Evolutionary conservation across 768 basidiomycete genomes (phyloP).

Genomic region (Tremella yokohamensis): DNA sequence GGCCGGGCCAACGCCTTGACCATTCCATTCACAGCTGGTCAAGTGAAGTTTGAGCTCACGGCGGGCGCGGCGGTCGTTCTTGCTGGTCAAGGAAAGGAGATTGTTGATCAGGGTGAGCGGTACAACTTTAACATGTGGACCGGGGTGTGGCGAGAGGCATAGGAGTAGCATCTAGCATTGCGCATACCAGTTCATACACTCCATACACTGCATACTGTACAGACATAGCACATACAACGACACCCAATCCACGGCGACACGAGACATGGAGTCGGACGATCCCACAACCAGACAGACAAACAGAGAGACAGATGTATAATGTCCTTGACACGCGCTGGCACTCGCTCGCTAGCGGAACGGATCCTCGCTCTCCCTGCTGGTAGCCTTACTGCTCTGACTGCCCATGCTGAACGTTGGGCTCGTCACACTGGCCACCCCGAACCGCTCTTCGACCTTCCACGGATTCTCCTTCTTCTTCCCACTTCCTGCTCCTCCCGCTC

Average conservation of each 20-base stretch:
- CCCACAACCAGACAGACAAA: too few relatives aligned
- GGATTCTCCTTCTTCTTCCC: constrained; percentile 4
- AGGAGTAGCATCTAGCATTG: neutral
- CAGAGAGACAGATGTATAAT: too few relatives aligned
- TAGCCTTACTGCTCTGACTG: neutral
- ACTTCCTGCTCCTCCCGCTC: neutral
- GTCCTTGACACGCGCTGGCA: too few relatives aligned
- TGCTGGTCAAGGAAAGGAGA: constrained; percentile 29
- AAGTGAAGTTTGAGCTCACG: constrained; percentile 28
- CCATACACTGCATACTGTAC: too few relatives aligned
- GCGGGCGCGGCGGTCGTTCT: constrained; percentile 14
- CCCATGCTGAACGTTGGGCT: constrained; percentile 1
- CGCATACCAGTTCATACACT: too few relatives aligned
- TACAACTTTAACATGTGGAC: constrained; percentile 51
- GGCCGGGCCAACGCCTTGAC: constrained; percentile 30
- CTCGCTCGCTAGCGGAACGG: neutral
- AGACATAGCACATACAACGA: too few relatives aligned
- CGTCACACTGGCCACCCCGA: constrained; percentile 2
- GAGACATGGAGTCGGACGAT: too few relatives aligned
- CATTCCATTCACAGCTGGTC: constrained; percentile 31
- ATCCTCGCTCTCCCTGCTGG: neutral
- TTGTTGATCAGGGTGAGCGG: constrained; percentile 13
- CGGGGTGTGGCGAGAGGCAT: constrained; percentile 26
- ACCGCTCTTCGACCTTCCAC: constrained; percentile 5
- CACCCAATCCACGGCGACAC: too few relatives aligned